Evolutionary conservation across 495 filamentous ascomycete species (phyloP).

Genomic region (Aspergillus sclerotioniger): DNA sequence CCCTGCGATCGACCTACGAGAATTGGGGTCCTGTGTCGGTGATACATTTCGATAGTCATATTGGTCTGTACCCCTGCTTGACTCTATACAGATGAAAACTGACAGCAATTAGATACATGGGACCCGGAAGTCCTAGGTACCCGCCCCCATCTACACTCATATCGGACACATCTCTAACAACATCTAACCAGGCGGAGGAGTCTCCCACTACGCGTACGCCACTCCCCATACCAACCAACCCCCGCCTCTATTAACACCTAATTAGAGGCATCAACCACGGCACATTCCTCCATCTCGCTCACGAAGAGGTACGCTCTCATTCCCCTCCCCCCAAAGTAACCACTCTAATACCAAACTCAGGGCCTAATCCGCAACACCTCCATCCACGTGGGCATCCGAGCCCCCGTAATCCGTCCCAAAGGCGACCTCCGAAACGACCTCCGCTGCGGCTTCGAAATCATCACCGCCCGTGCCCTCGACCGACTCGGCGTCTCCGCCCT

Average conservation of each 20-base stretch:
- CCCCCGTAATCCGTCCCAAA: conserved; percentile 39
- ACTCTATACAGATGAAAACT: not conserved
- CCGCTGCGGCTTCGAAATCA: conserved; percentile 49
- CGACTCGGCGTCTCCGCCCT: conserved; percentile 44
- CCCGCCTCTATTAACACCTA: conserved; percentile 3
- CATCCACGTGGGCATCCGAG: conserved; percentile 51
- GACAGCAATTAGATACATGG: conserved; percentile 40
- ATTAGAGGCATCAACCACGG: conserved; percentile 50
- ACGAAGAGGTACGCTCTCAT: conserved; percentile 40
- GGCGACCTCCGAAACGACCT: conserved; percentile 48
- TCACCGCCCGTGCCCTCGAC: conserved; percentile 51
- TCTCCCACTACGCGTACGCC: conserved; percentile 50
- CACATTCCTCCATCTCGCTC: conserved; percentile 52
- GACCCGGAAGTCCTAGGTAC: conserved; percentile 45
- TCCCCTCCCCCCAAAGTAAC: not conserved
- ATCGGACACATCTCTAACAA: not conserved
- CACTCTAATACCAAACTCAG: conserved; percentile 2
- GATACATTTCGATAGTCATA: conserved; percentile 54
- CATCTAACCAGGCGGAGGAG: conserved; percentile 29
- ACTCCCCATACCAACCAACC: not conserved
- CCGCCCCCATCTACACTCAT: not conserved
- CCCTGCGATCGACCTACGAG: conserved; percentile 42
- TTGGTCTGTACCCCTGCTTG: conserved; percentile 20
- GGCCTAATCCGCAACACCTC: conserved; percentile 47
- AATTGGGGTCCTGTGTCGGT: conserved; percentile 49